phyloP scores from a whole-genome alignment of 306 rosid genomes.

The Cucurbita maxima region DNA sequence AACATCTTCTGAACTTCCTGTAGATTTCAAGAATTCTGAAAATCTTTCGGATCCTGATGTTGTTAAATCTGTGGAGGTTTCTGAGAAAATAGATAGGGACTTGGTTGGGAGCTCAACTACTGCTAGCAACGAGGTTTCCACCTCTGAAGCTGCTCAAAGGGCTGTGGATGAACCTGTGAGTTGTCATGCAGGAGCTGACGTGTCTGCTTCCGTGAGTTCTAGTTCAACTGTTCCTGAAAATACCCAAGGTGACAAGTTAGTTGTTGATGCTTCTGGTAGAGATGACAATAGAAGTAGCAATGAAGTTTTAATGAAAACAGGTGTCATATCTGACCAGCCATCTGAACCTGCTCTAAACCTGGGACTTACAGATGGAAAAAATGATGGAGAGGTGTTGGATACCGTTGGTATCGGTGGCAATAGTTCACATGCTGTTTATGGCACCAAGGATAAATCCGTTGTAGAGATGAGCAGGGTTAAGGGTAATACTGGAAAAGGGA shows the following conservation, averaged over 20 bases:
- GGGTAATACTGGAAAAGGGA: conserved; percentile 20
- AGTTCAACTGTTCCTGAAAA: conserved; percentile 13
- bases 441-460: conserved; percentile 36
- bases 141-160: conserved; percentile 16
- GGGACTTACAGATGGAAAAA: conserved; percentile 25
- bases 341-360: conserved; percentile 7
- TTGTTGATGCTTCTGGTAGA: conserved; percentile 17
- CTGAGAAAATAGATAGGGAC: conserved; percentile 16
- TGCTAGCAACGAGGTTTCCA: conserved; percentile 8
- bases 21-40: conserved; percentile 11
- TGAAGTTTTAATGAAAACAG: conserved; percentile 14
- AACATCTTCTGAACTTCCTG: conserved; percentile 14
- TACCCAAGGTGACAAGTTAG: conserved; percentile 2
- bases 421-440: conserved; percentile 19
- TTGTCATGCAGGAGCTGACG: conserved; percentile 21
- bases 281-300: conserved; percentile 20
- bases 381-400: conserved; percentile 30
- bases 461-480: conserved; percentile 41
- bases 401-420: conserved; percentile 16
- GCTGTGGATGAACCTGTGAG: conserved; percentile 21
- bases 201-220: conserved; percentile 10
- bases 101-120: conserved; percentile 12
- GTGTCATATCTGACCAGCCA: conserved; percentile 21
- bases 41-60: conserved; percentile 12
- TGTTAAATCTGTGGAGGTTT: conserved; percentile 7